A percentile compares a stretch with the other conserved stretches of the same genome.
phyloP scores from a whole-genome alignment of 805 yeast species.

The Debaryomyces prosopidis region DNA sequence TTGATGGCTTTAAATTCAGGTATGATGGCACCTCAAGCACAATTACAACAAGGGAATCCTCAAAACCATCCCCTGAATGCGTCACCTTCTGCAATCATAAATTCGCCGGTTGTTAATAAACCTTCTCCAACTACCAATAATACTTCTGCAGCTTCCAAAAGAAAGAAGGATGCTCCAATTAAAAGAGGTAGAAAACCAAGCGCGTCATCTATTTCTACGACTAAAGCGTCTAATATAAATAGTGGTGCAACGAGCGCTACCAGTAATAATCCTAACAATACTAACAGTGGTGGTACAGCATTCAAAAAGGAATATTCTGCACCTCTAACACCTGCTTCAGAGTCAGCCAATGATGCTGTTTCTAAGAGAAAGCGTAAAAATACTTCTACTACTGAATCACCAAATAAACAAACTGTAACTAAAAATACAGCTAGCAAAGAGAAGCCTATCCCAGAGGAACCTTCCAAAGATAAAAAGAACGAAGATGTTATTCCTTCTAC shows the following conservation, averaged over 20 bases:
- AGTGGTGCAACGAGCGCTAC: constrained; percentile 14
- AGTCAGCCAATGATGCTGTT: constrained; percentile 23
- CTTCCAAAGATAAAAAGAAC: constrained; percentile 18
- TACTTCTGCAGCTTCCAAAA: constrained; percentile 17
- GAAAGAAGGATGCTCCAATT: constrained; percentile 31
- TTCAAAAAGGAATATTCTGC: constrained; percentile 38
- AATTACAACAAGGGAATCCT: constrained; percentile 10
- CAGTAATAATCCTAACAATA: constrained; percentile 14
- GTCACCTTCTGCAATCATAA: constrained; percentile 24
- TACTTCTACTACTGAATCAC: constrained; percentile 29
- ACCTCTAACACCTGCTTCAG: constrained; percentile 44
- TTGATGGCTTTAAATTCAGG: constrained; percentile 9
- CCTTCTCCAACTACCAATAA: constrained; percentile 28
- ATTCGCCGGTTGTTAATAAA: constrained; percentile 35
- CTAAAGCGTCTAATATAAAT: constrained; percentile 9
- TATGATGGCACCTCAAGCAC: constrained; percentile 28
- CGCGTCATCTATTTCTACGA: constrained; percentile 11
- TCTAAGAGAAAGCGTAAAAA: constrained; percentile 31
- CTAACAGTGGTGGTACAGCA: constrained; percentile 10
- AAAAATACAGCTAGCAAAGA: constrained; percentile 17
- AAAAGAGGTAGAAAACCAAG: constrained; percentile 37
- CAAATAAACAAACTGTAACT: constrained; percentile 26
- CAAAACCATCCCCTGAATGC: constrained; percentile 13
- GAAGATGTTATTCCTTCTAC: constrained; percentile 12
- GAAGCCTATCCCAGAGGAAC: constrained; percentile 28